Percentiles rank a stretch among this genome's conserved stretches.
Conservation (phyloP, 2,329 filamentous ascomycete genomes). For the Fusarium fujikuroi region DNA sequence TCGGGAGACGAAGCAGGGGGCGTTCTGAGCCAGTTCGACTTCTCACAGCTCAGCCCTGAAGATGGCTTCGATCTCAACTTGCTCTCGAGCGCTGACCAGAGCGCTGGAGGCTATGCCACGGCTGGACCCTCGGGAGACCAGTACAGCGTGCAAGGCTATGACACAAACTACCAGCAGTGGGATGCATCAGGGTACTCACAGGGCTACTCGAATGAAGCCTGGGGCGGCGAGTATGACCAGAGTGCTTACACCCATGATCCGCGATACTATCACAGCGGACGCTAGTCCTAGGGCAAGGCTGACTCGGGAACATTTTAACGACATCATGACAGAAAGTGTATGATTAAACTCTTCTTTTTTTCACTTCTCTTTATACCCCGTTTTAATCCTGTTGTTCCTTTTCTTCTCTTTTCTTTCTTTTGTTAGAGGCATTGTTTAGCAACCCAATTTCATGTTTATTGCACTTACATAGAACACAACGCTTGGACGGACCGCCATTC, state of each 20-base stretch:
- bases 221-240: slow-evolving; percentile 38
- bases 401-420: background rate
- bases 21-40: slow-evolving; percentile 44
- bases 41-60: slow-evolving; percentile 45
- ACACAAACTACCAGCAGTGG: slow-evolving; percentile 32
- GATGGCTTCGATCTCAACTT: slow-evolving; percentile 46
- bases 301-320: slow-evolving; percentile 21
- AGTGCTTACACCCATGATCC: slow-evolving; percentile 37
- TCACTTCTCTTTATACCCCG: slow-evolving; percentile 25
- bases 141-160: slow-evolving; percentile 27
- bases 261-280: slow-evolving; percentile 27
- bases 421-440: slow-evolving; percentile 9
- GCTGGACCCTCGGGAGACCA: slow-evolving; percentile 34
- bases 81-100: slow-evolving; percentile 36
- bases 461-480: slow-evolving; percentile 31
- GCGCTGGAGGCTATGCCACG: slow-evolving; percentile 39
- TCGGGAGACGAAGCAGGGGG: slow-evolving; percentile 37
- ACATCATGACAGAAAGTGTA: slow-evolving; percentile 34
- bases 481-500: background rate
- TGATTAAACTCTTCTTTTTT: slow-evolving; percentile 2
- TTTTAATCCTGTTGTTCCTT: slow-evolving; percentile 17
- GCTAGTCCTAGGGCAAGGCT: slow-evolving; percentile 26
- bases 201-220: slow-evolving; percentile 30
- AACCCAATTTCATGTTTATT: background rate
- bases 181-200: slow-evolving; percentile 30